These are phyloP conservation scores for Cryptococcus hybrid DNA, from an alignment of 1,284 basidiomycete species.

Conservation along the genomic window DNA sequence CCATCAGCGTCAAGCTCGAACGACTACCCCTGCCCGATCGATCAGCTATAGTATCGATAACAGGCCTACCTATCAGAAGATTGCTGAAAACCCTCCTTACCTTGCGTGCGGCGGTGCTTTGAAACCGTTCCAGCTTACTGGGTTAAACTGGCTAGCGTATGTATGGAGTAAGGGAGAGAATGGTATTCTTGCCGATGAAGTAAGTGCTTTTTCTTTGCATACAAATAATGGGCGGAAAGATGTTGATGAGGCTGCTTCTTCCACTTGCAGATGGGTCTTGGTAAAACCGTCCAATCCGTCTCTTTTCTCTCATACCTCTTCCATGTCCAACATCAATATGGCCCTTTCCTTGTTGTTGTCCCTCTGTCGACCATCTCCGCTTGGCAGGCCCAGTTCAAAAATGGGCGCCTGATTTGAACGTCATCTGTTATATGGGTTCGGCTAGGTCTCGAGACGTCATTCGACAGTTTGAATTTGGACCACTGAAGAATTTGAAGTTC, in stretches of 20 bases:
- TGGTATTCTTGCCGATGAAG: conserved; percentile 95
- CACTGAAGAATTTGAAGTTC: conserved; percentile 78
- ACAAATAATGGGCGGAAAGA: background rate
- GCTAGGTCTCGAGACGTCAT: conserved; percentile 86
- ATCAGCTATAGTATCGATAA: conserved; percentile 64
- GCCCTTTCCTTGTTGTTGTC: conserved; percentile 96
- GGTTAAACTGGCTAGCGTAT: conserved; percentile 97
- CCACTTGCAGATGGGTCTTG: conserved; percentile 78
- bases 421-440: conserved; percentile 95
- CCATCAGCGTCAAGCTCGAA: conserved; percentile 71
- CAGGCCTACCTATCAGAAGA: conserved; percentile 81
- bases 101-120: conserved; percentile 79
- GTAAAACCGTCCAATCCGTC: conserved; percentile 97
- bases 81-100: conserved; percentile 88
- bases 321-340: conserved; percentile 89
- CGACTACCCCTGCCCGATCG: conserved; percentile 85
- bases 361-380: conserved; percentile 97
- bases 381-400: conserved; percentile 93
- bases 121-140: conserved; percentile 98
- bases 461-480: conserved; percentile 87
- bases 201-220: conserved; percentile 20
- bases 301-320: conserved; percentile 94
- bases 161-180: conserved; percentile 94
- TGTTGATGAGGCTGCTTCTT: background rate
- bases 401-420: conserved; percentile 97